These are phyloP conservation scores for Phytophthora europaea DNA, from an alignment of 352 stramenopile genomes.

Conservation along the genomic window DNA sequence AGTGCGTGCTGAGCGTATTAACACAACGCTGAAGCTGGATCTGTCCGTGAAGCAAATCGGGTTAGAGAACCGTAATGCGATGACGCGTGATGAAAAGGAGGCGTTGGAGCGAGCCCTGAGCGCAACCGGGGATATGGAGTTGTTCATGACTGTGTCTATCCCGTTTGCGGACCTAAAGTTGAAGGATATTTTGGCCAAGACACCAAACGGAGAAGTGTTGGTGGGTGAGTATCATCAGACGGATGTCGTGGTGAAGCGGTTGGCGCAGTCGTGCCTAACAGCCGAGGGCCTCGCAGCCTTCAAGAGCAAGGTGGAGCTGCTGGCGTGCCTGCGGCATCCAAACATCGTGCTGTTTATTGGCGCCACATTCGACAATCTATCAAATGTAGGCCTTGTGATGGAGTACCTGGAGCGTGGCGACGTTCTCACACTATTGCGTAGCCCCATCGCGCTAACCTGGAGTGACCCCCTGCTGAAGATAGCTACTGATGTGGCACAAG, in stretches of 20 bases:
- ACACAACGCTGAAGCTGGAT: slow-evolving; percentile 85
- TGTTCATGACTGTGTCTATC: slow-evolving; percentile 78
- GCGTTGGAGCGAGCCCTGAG: slow-evolving; percentile 63
- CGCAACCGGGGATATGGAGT: slow-evolving; percentile 57
- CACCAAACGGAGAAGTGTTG: slow-evolving; percentile 69
- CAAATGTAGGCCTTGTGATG: slow-evolving; percentile 81
- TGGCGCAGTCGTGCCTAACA: slow-evolving; percentile 67
- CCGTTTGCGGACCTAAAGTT: slow-evolving; percentile 80
- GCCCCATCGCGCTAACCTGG: slow-evolving; percentile 74
- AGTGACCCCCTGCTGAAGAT: slow-evolving; percentile 86
- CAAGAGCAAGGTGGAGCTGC: slow-evolving; percentile 80
- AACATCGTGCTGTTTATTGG: slow-evolving; percentile 92
- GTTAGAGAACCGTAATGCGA: slow-evolving; percentile 67
- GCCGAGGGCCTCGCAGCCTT: slow-evolving; percentile 76
- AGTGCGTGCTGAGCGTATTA: slow-evolving; percentile 80
- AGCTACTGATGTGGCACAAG: slow-evolving; percentile 83
- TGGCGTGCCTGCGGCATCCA: slow-evolving; percentile 82
- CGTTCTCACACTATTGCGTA: slow-evolving; percentile 68
- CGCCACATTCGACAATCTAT: slow-evolving; percentile 85
- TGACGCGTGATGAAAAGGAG: slow-evolving; percentile 68
- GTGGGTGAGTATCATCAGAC: slow-evolving; percentile 83
- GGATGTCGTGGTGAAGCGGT: slow-evolving; percentile 80
- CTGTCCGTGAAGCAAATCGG: slow-evolving; percentile 78
- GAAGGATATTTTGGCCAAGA: slow-evolving; percentile 81
- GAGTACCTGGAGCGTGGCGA: slow-evolving; percentile 85